Evolutionary conservation across 1,284 basidiomycete species (phyloP), one percentile per base, ranked within the genome.

Genomic region (Tilletia indica): DNA sequence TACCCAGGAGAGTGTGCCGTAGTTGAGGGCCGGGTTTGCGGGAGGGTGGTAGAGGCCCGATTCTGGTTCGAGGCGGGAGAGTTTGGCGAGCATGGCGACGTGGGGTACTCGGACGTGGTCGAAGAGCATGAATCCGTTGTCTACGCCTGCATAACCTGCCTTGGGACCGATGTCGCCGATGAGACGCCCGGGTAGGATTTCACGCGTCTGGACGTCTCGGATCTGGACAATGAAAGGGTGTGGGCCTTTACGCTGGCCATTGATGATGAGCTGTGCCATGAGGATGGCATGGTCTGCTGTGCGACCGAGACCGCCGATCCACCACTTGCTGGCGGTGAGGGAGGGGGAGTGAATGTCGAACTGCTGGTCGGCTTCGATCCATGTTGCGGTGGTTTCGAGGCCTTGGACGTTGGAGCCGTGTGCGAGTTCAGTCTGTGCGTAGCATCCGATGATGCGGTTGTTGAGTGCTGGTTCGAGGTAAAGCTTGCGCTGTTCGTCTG

Each of bases 101-200:
- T 85, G 85, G n/a, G 85, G 85, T 19, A 85, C 78, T 19, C 77
- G 74, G 36, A 80, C 78, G 71, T 80, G 77, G 67, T 79, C 74
- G 45, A 80, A 77, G 48, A 78, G 78, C 73, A 79, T 74, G 39
- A 21, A 25, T 11, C 54, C 38, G 21, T 85, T 85, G 72, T 85
- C 84, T 34, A 80, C 84, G 36, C 80, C 79, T 67, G 82, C 75
- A 78, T 84, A 83, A 19, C 83, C 83, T 2, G 72, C 71, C 76
- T 85, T 85, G 68, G 83, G 83, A 11, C 85, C 85, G 68, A 85
- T 83, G 74, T 86, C 85, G 75, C 79, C 82, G 76, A 78, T 79
- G 61, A 77, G 81, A 51, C 82, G 75, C 11, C 85, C 85, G 14
- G 83, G 83, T 31, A 86, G 78, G 21, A 81, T 73, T 72, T 85